These are phyloP conservation scores for Coemansia sp. DNA, from an alignment of 192 early-diverging fungal genomes.

Conservation along the genomic window DNA sequence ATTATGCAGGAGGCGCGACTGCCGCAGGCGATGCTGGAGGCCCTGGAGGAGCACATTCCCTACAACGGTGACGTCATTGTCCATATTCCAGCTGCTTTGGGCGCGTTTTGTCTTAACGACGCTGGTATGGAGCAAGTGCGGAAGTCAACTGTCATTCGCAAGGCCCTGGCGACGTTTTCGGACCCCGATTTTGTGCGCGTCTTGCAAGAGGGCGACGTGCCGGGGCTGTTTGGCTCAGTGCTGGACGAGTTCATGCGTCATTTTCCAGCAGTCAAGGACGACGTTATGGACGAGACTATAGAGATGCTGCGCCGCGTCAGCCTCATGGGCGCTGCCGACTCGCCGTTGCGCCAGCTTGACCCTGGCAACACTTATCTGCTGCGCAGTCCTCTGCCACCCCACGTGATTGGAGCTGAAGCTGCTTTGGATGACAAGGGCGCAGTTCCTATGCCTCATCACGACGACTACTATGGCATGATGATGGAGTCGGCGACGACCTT, in stretches of 20 bases:
- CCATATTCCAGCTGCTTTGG: constrained; percentile 89
- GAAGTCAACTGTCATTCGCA: constrained; percentile 67
- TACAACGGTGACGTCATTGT: constrained; percentile 77
- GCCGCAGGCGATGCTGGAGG: constrained; percentile 78
- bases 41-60: constrained; percentile 72
- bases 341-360: constrained; percentile 27
- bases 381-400: constrained; percentile 12
- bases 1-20: constrained; percentile 93
- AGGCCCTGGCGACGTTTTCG: constrained; percentile 78
- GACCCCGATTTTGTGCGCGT: constrained; percentile 74
- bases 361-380: constrained; percentile 52
- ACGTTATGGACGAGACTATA: constrained; percentile 72
- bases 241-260: constrained; percentile 98
- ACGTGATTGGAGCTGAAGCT: neutral
- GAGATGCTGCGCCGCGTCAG: constrained; percentile 68
- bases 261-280: constrained; percentile 80
- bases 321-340: constrained; percentile 61
- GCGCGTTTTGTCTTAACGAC: constrained; percentile 93
- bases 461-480: constrained; percentile 63
- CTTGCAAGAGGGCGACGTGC: constrained; percentile 82
- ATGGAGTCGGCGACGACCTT: constrained; percentile 58
- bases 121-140: constrained; percentile 84
- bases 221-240: constrained; percentile 77
- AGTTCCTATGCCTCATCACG: constrained; percentile 28
- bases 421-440: neutral